Conservation (phyloP, 495 filamentous ascomycete species). For the Daldinia vernicosa region DNA sequence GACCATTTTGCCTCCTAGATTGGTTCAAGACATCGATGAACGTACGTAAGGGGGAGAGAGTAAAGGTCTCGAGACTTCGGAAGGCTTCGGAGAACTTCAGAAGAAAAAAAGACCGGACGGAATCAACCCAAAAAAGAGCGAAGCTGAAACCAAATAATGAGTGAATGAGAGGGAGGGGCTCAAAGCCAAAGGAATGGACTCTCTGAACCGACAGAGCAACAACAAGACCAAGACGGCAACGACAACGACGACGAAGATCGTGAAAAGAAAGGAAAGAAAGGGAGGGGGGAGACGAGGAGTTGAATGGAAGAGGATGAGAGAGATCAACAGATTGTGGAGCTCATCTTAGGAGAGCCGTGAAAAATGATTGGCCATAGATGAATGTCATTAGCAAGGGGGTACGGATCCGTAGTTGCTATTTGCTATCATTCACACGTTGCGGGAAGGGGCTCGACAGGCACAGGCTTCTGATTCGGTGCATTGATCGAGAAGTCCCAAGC, state of each 20-base stretch:
- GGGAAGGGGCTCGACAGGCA: constrained; percentile 28
- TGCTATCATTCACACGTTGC: constrained; percentile 14
- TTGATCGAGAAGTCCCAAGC: constrained; percentile 10
- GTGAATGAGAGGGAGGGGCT: constrained; percentile 45
- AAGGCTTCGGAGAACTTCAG: constrained; percentile 44
- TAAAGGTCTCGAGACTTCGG: constrained; percentile 23
- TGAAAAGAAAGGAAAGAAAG: constrained; percentile 51
- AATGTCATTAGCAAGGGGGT: constrained; percentile 21
- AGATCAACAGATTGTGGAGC: constrained; percentile 29
- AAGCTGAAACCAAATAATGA: constrained; percentile 71
- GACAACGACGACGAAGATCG: constrained; percentile 60
- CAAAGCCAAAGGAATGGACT: constrained; percentile 46
- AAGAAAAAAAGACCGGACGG: constrained; percentile 59
- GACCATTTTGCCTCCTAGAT: constrained; percentile 8
- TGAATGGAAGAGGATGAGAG: constrained; percentile 44
- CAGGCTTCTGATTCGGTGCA: constrained; percentile 31
- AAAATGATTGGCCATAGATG: constrained; percentile 31
- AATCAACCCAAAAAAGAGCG: constrained; percentile 75
- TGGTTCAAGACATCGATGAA: constrained; percentile 37
- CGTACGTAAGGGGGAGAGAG: constrained; percentile 51
- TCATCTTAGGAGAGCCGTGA: neutral
- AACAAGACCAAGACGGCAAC: constrained; percentile 35
- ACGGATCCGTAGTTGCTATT: neutral
- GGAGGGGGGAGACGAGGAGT: constrained; percentile 37
- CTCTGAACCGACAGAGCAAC: constrained; percentile 44